These are phyloP conservation scores for Epichloe aotearoae DNA, from an alignment of 2,329 filamentous ascomycete species.

Conservation along the genomic window DNA sequence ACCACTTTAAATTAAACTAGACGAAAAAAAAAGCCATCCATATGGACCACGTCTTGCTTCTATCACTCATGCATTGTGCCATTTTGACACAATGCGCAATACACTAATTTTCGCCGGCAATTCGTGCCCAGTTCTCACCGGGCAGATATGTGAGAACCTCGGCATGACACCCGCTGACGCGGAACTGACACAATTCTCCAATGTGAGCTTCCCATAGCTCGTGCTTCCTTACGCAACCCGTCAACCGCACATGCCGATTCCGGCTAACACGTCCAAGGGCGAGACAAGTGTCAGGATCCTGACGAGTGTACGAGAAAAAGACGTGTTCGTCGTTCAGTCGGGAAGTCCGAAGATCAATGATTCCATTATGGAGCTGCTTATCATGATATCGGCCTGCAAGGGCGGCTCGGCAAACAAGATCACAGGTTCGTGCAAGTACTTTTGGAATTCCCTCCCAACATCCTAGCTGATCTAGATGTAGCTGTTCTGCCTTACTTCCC, in stretches of 20 bases:
- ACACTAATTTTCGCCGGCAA: constrained; percentile 56
- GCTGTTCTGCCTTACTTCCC: constrained; percentile 91
- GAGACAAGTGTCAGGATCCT: constrained; percentile 58
- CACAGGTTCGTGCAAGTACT: constrained; percentile 52
- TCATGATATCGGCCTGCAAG: constrained; percentile 98
- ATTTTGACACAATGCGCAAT: constrained; percentile 39
- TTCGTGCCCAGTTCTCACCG: constrained; percentile 51
- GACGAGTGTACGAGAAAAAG: constrained; percentile 82
- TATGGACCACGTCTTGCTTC: constrained; percentile 8
- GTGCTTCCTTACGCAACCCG: not conserved
- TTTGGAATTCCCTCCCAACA: not conserved
- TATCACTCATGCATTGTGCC: constrained; percentile 9
- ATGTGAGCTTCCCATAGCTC: constrained; percentile 36
- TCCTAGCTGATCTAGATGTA: constrained; percentile 20
- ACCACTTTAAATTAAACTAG: not conserved
- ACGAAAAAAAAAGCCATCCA: constrained; percentile 5
- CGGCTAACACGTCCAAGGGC: constrained; percentile 32
- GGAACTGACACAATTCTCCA: constrained; percentile 57
- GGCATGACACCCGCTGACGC: constrained; percentile 51
- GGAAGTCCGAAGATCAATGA: constrained; percentile 95
- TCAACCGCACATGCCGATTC: constrained; percentile 5
- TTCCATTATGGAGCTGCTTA: constrained; percentile 96
- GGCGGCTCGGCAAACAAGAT: constrained; percentile 94
- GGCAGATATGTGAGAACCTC: constrained; percentile 54
- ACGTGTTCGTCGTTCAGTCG: constrained; percentile 97